Evolutionary conservation across 306 rosid species (phyloP), one percentile per base, ranked within the genome.

Genomic region (Glycine latifolia): DNA sequence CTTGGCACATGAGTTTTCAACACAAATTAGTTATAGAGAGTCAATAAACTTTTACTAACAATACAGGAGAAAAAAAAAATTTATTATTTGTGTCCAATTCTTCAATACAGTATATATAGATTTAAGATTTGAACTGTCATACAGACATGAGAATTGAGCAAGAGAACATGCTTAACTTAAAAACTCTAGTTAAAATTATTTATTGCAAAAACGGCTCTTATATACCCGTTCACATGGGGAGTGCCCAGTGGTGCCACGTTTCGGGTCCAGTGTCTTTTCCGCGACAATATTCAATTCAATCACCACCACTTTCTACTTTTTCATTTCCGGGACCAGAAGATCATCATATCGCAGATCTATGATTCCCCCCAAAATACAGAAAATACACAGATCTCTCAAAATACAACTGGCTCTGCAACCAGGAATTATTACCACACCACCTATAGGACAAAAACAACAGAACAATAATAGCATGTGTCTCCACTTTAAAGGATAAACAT

Each of bases 211-310:
- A 16, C 15, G 13, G 3, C 10, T 48, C 11, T 66, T 31, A 16
- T 5, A 78, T 26, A 76, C 55, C 4, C 6, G 10, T 46, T 66
- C 90, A 87, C 90, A 84, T 87, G 90, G 59, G 37, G 3, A 37
- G 77, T 55, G 48, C 37, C 67, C 66, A 70, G 66, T 81, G 77
- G 71, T 43, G 80, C 78, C 88, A 87, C 88, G 88, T 68, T 87
- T 8, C 0, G 48, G 82, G 46, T 73, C 31, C 14, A 74, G 39
- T 63, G 31, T 62, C 62, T 54, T 76, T 81, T 81, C 56, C 59
- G 75, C 71, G 15, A 35, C 53, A 54, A 15, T 54, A 49, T 53
- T 76, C 41, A 69, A 69, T 4, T 11, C 53, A 37, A 4, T 4
- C 41, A 6, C 68, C 68, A 17, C 44, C 71, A 8, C 71, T 75